phyloP scores from a whole-genome alignment of 164 flowering plant genomes.

The Buxus sempervirens region DNA sequence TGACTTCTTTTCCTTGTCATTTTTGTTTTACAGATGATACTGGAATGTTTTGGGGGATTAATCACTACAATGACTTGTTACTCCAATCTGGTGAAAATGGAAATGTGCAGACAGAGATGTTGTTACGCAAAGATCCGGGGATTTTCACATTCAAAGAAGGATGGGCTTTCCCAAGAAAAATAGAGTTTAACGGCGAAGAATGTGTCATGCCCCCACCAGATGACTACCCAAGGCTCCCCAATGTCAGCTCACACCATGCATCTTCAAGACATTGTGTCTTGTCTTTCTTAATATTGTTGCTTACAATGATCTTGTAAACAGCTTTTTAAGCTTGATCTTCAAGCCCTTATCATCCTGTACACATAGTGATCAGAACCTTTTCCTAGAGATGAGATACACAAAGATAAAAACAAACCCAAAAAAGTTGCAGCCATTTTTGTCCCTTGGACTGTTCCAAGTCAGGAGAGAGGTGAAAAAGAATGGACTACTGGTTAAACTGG shows the following conservation, averaged over 20 bases:
- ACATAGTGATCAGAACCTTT: no score
- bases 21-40: constrained; percentile 57
- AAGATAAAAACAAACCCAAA: no score
- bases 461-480: no score
- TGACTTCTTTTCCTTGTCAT: neutral
- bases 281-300: constrained; percentile 11
- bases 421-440: no score
- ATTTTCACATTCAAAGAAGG: constrained; percentile 62
- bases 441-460: no score
- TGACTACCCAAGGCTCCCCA: constrained; percentile 63
- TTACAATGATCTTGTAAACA: constrained; percentile 1
- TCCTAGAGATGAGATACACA: no score
- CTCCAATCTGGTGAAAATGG: constrained; percentile 51
- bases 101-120: constrained; percentile 65
- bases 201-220: constrained; percentile 85
- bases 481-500: no score
- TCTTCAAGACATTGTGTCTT: neutral
- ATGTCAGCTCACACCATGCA: constrained; percentile 12
- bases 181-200: constrained; percentile 52
- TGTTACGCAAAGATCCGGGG: constrained; percentile 55
- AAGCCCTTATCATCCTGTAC: no score
- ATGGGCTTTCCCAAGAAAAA: constrained; percentile 77
- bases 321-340: no score
- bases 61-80: constrained; percentile 67
- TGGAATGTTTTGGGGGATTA: constrained; percentile 76